A percentile compares a stretch with the other conserved stretches of the same genome.
phyloP scores from a whole-genome alignment of 805 yeast species.

The Metschnikowia lochheadii region DNA sequence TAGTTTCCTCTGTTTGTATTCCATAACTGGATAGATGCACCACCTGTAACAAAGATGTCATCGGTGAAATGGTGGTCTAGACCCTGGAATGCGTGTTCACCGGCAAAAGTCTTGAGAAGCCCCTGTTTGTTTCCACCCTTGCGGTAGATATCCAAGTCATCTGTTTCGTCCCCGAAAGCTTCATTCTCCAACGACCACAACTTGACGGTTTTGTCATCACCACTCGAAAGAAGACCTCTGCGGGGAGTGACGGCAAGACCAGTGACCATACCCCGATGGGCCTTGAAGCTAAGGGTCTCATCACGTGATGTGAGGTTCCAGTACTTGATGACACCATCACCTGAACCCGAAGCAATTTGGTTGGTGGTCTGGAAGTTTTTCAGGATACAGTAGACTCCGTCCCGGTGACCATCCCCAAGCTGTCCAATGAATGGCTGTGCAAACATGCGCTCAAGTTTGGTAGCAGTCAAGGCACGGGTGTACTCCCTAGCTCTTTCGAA shows the following conservation, averaged over 20 bases:
- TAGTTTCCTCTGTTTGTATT: conserved; percentile 78
- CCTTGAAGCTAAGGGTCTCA: conserved; percentile 73
- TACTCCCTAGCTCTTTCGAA: conserved; percentile 97
- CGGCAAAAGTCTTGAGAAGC: conserved; percentile 71
- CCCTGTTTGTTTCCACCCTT: conserved; percentile 40
- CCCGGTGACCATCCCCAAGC: conserved; percentile 90
- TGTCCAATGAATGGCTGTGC: conserved; percentile 97
- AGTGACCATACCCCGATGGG: conserved; percentile 85
- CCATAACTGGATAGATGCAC: conserved; percentile 90
- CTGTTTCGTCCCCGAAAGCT: conserved; percentile 40
- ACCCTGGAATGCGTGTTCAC: conserved; percentile 79
- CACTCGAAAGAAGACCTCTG: conserved; percentile 70
- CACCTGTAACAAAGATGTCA: conserved; percentile 82
- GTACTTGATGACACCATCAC: conserved; percentile 90
- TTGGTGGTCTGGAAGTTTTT: conserved; percentile 67
- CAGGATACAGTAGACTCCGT: conserved; percentile 87
- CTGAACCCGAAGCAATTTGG: conserved; percentile 85
- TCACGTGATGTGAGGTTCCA: conserved; percentile 85
- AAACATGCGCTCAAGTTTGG: conserved; percentile 92
- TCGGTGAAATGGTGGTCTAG: conserved; percentile 82
- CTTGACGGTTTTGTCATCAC: conserved; percentile 85
- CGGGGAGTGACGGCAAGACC: conserved; percentile 72
- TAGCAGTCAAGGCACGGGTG: conserved; percentile 89
- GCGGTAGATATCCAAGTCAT: conserved; percentile 30
- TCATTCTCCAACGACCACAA: conserved; percentile 74